Evolutionary conservation across 2,329 filamentous ascomycete genomes (phyloP), one percentile per base, ranked within the genome.

Genomic region (Calycina herbarum): DNA sequence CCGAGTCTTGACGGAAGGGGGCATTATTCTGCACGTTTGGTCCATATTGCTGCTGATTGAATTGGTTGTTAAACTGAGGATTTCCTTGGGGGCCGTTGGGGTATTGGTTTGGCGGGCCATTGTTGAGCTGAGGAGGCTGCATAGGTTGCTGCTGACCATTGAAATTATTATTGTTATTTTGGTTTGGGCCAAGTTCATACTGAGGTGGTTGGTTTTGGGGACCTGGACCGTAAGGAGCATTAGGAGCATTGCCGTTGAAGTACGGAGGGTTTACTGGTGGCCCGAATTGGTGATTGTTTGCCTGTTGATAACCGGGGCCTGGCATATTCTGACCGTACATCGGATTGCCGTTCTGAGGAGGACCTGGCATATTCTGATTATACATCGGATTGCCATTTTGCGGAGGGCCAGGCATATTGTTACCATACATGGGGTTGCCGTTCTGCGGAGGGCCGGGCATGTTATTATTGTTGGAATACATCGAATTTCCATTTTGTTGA

Each of bases 1-100:
- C 73, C 63, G 74, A 73, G 65, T 76, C 74, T 61, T 76, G 75
- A 20, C 72, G 68, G 10, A 45, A 38, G 15, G 40, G 59, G 5
- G 59, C 5, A 42, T 60, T 63, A 15, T 58, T 57, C 15, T 61
- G 56, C 20, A 31, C 27, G 20, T 35, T 45, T 38, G 38, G 10
- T 27, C 64, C 56, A 38, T 67, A 60, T 63, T 62, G 59, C 13
- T 66, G 56, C 27, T 27, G 40, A 29, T 20, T 17, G 42, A 20
- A 38, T 29, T 33, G 33, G 38, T 63, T 57, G 13, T 29, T 38
- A 57, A n/a, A 60, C 33, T 66, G 33, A 10, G 56, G 29, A 51
- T 61, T 64, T 20, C 54, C 38, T 40, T 66, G 58, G 5, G 40
- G 29, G 1, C 31, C 51, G 62, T 61, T 61, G 13, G 11, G 35